Evolutionary conservation across 495 filamentous ascomycete species (phyloP).

Genomic region (Cercophora newfieldiana): DNA sequence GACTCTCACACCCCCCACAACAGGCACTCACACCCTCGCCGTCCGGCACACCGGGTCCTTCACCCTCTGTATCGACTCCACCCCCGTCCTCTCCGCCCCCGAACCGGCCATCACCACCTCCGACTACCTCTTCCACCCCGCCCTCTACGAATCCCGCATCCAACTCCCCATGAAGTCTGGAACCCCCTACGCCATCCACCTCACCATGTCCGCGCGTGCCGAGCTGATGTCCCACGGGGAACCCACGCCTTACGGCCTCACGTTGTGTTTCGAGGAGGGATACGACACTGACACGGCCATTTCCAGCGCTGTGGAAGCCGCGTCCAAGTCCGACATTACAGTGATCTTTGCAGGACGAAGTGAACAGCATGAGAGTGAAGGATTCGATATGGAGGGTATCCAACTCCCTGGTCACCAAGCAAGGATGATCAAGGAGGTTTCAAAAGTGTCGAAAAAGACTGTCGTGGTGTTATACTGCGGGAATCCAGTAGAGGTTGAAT

Average conservation of each 20-base stretch:
- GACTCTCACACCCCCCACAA: neutral
- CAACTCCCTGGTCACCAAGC: neutral
- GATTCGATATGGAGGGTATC: neutral
- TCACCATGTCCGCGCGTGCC: neutral
- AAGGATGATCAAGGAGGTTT: neutral
- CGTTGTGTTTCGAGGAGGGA: neutral
- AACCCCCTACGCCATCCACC: neutral
- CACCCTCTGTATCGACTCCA: neutral
- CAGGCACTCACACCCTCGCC: constrained; percentile 1
- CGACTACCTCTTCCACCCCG: constrained; percentile 3
- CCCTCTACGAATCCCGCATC: constrained; percentile 2
- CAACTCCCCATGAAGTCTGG: neutral
- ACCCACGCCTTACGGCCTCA: neutral
- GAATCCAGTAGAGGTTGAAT: neutral
- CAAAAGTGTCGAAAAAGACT: neutral
- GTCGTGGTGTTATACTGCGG: neutral
- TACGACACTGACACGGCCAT: neutral
- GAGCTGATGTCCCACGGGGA: neutral
- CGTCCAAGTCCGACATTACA: neutral
- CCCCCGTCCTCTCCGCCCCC: neutral
- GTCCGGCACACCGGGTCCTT: neutral
- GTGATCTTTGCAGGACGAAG: neutral
- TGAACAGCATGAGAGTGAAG: neutral
- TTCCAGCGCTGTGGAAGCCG: neutral
- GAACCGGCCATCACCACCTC: neutral